Evolutionary conservation across 306 rosid genomes (phyloP).

Genomic region (Prunus armeniaca): DNA sequence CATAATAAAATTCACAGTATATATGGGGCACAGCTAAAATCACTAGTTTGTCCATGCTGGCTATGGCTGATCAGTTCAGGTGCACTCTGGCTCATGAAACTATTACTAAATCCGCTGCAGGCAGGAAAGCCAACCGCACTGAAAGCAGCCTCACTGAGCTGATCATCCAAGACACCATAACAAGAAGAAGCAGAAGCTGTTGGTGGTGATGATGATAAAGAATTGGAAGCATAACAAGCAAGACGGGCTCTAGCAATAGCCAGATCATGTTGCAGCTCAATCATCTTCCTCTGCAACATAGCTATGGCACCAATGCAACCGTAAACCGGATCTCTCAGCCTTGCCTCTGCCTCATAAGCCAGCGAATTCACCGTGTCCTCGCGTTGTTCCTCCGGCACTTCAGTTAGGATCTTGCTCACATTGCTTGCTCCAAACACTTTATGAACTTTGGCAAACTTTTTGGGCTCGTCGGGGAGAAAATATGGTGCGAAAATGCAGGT

Average conservation of each 20-base stretch:
- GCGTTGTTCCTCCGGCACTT: slow-evolving; percentile 77
- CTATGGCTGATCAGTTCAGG: slow-evolving; percentile 38
- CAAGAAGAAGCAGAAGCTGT: slow-evolving; percentile 10
- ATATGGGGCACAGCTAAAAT: slow-evolving; percentile 60
- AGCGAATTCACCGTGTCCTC: slow-evolving; percentile 84
- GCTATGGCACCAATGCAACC: slow-evolving; percentile 96
- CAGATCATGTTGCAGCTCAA: slow-evolving; percentile 71
- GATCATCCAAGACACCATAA: slow-evolving; percentile 23
- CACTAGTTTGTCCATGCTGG: slow-evolving; percentile 44
- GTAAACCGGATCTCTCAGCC: slow-evolving; percentile 85
- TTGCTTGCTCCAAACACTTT: slow-evolving; percentile 97
- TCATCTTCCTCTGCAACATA: slow-evolving; percentile 63
- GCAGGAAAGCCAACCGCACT: slow-evolving; percentile 31
- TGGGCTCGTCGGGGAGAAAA: slow-evolving; percentile 73
- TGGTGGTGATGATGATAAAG: not conserved
- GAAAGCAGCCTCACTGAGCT: slow-evolving; percentile 36
- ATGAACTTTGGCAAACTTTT: slow-evolving; percentile 82
- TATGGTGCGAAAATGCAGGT: slow-evolving; percentile 87
- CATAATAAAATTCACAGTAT: slow-evolving; percentile 18
- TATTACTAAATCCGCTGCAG: slow-evolving; percentile 43
- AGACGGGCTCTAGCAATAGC: slow-evolving; percentile 88
- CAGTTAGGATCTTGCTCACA: slow-evolving; percentile 81
- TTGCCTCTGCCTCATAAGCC: slow-evolving; percentile 80
- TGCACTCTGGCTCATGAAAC: slow-evolving; percentile 31
- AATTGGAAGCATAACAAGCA: slow-evolving; percentile 40